Base-by-base conservation (phyloP, 352 stramenopile species). In the Pythium brachiatum region DNA sequence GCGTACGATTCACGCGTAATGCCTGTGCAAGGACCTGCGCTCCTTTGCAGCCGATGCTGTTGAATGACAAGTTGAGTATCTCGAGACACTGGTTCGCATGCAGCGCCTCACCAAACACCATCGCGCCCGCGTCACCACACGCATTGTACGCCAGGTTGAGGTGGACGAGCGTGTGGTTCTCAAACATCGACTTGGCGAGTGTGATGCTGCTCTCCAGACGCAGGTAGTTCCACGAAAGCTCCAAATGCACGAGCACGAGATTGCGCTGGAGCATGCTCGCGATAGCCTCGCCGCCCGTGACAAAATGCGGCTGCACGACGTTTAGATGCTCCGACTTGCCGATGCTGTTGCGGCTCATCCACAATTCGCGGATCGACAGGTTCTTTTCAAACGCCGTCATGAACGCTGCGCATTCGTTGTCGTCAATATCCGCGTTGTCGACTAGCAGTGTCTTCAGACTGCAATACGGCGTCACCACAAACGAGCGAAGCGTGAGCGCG, bases 191-290 rank as follows among this genome's bases (percentile, higher is more conserved):
- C 20, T 69, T 68, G 0, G 83, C 85, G 2, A 94, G 72, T 7
- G 79, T 81, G 38, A 88, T 78, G 27, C 81, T 89, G 61, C 81
- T 90, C 44, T 90, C 87, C 7, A 95, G 70, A 1, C 89, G 81
- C 9, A 97, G 62, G 64, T 84, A 92, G 53, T 97, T 97, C 90
- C 90, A 97, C 47, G 85, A 96, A 15, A 97, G 46, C 51, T 96
- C 88, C 8, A 97, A 73, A 32, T 87, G 78, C 2, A 75, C 72
- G 15, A 97, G 76, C 53, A 86, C 78, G 0, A 82, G 65, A 64
- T 97, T 97, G 15, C 68, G 48, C 26, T 83, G 76, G 21, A 97
- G 74, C 88, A 96, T 96, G 15, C 72, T 82, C n/a, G 86, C 90
- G 57, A 97, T 89, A 18, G 89, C 90, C 68, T 97, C 89, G 11